A percentile compares a stretch with the other conserved stretches of the same genome.
phyloP scores from a whole-genome alignment of 352 stramenopile species.

The Thalassiosira mediterranea region DNA sequence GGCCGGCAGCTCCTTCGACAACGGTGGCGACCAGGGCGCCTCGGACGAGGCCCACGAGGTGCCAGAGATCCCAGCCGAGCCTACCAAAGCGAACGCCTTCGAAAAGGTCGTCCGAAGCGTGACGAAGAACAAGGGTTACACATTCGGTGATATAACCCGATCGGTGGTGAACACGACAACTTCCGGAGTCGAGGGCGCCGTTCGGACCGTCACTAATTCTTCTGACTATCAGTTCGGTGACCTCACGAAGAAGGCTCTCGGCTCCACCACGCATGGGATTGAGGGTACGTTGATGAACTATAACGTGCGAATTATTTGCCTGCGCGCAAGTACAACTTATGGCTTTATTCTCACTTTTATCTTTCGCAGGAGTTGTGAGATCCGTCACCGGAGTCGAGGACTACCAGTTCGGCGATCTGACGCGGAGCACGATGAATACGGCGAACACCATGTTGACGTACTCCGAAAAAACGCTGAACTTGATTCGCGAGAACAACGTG shows the following conservation, averaged over 20 bases:
- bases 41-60: too few relatives aligned
- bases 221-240: constrained; percentile 55
- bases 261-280: constrained; percentile 27
- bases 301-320: too few relatives aligned
- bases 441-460: constrained; percentile 41
- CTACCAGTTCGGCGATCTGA: constrained; percentile 28
- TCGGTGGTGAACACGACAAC: constrained; percentile 26
- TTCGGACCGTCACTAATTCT: constrained; percentile 35
- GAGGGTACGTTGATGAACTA: constrained; percentile 30
- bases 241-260: constrained; percentile 41
- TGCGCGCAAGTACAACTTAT: too few relatives aligned
- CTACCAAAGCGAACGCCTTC: constrained; percentile 27
- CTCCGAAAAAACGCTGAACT: constrained; percentile 48
- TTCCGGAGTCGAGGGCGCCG: constrained; percentile 33
- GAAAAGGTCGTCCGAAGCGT: constrained; percentile 43
- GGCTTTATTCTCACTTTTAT: too few relatives aligned
- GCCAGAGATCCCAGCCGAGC: neutral
- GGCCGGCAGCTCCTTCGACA: neutral
- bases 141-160: constrained; percentile 46
- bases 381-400: constrained; percentile 34
- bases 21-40: too few relatives aligned
- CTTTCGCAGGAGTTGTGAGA: constrained; percentile 37
- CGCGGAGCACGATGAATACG: constrained; percentile 18
- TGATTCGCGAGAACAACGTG: constrained; percentile 45
- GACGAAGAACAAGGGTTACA: constrained; percentile 41